These are phyloP conservation scores for Apodospora peruviana DNA, from an alignment of 495 filamentous ascomycete species.

Conservation along the genomic window DNA sequence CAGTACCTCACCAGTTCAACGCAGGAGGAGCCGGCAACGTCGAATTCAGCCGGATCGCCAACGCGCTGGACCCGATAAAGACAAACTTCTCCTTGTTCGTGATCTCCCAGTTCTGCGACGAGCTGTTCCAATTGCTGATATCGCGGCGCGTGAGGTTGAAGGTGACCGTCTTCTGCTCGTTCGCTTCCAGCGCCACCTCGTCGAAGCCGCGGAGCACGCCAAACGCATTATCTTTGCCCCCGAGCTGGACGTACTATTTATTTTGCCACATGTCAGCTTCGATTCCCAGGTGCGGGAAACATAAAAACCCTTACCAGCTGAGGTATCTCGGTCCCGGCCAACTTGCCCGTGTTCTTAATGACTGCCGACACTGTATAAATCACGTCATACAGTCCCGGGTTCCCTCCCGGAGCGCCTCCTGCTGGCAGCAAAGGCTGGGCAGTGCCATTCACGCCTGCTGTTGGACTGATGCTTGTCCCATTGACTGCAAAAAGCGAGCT, in stretches of 20 bases:
- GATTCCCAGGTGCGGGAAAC: slow-evolving; percentile 6
- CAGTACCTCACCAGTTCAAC: too few relatives aligned
- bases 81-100: slow-evolving; percentile 26
- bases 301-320: slow-evolving; percentile 47
- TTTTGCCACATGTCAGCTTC: background rate
- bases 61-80: slow-evolving; percentile 34
- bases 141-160: slow-evolving; percentile 75
- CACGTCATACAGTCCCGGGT: slow-evolving; percentile 50
- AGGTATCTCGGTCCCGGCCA: slow-evolving; percentile 50
- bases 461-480: slow-evolving; percentile 39
- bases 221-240: slow-evolving; percentile 59
- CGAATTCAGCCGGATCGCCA: slow-evolving; percentile 9
- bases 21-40: slow-evolving; percentile 16
- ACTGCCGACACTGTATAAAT: slow-evolving; percentile 38
- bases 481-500: slow-evolving; percentile 17
- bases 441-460: slow-evolving; percentile 55
- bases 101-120: slow-evolving; percentile 70
- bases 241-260: slow-evolving; percentile 56
- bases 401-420: slow-evolving; percentile 74
- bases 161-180: slow-evolving; percentile 52
- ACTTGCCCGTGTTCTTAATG: slow-evolving; percentile 48
- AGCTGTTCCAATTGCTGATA: slow-evolving; percentile 70
- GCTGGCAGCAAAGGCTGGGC: slow-evolving; percentile 62
- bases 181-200: slow-evolving; percentile 59
- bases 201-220: slow-evolving; percentile 73